Base-by-base conservation (phyloP, 1,139 yeast genomes). In the Hyphopichia pseudoburtonii region DNA sequence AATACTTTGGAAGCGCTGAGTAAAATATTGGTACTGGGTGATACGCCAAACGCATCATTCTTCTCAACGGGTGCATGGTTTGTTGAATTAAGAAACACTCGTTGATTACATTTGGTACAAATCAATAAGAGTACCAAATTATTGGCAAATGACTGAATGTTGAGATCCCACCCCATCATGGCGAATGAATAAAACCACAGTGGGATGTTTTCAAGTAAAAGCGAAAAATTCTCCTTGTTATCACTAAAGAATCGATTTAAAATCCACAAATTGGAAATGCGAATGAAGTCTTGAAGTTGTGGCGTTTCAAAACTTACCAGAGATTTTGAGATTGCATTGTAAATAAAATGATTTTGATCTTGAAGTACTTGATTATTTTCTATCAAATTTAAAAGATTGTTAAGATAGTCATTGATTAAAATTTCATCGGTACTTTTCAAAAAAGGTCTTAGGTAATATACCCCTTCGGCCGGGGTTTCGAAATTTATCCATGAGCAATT, bases 401-500 rank as follows among this genome's bases (percentile, higher is more conserved):
- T 35, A 24, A 68, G 47, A 44, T 66, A 70, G 32, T 54, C 62
- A 3, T 45, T 24, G 3, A 66, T 50, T 14, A 69, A 43, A 2
- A 47, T 36, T 22, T 54, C 60, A 40, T 66, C 52, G n/a, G 72
- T 65, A 18, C 52, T 42, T n/a, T 54, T 50, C 11, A 68, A 38
- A 33, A 60, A 58, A 0, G 73, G 72, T 9, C 64, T 51, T n/a
- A 60, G 45, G 44, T 70, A 68, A 43, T 70, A 70, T 0, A 60
- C 49, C 9, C 66, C 67, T 9, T 55, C 54, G 5, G 59, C 34
- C 0, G 74, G 71, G 19, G 69, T 60, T 40, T 62, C 69, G 31
- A 66, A 60, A 37, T 52, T 56, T 24, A 57, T 47, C 76, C 76
- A 70, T 1, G 67, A 57, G 36, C 76, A 70, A 30, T 54, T 52